Percentiles rank a stretch among this genome's conserved stretches.
These are phyloP conservation scores for Starmerella kuoi DNA, from an alignment of 805 yeast genomes.

Conservation along the genomic window DNA sequence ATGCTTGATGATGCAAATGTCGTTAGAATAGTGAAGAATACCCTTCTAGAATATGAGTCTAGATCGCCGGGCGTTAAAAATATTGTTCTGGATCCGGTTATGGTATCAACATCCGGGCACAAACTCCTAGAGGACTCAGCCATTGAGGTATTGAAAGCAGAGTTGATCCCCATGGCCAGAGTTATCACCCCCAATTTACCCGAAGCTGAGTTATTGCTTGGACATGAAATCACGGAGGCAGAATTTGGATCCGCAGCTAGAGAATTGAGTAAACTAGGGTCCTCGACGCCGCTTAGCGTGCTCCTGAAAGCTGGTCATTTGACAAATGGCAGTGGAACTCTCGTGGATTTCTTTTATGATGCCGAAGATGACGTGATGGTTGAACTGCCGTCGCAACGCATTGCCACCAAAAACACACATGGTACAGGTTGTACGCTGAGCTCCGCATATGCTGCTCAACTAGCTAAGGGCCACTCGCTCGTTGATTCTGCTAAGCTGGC, in stretches of 20 bases:
- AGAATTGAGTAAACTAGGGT: constrained; percentile 22
- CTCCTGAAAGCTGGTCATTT: constrained; percentile 79
- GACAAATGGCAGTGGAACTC: constrained; percentile 4
- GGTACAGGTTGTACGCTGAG: constrained; percentile 89
- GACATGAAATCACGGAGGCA: constrained; percentile 6
- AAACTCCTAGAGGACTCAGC: constrained; percentile 40
- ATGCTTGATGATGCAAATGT: constrained; percentile 49
- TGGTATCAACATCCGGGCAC: constrained; percentile 71
- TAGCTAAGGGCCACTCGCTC: constrained; percentile 45
- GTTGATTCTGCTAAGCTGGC: constrained; percentile 42
- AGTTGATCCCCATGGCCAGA: constrained; percentile 41
- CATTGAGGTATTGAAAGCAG: constrained; percentile 34
- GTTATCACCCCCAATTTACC: constrained; percentile 63
- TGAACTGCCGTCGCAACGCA: constrained; percentile 39
- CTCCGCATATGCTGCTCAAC: constrained; percentile 63
- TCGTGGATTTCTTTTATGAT: constrained; percentile 19
- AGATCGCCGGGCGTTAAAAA: constrained; percentile 6
- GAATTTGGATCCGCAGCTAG: constrained; percentile 17
- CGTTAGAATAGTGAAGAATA: constrained; percentile 34
- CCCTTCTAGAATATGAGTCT: constrained; percentile 8
- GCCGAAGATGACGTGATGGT: constrained; percentile 37
- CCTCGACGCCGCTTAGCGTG: constrained; percentile 26
- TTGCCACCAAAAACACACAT: constrained; percentile 48
- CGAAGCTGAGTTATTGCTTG: constrained; percentile 40
- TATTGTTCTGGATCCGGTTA: constrained; percentile 65